A percentile compares a stretch with the other conserved stretches of the same genome.
Conservation (phyloP, 2,329 filamentous ascomycete genomes). For the Penicillium sp. region DNA sequence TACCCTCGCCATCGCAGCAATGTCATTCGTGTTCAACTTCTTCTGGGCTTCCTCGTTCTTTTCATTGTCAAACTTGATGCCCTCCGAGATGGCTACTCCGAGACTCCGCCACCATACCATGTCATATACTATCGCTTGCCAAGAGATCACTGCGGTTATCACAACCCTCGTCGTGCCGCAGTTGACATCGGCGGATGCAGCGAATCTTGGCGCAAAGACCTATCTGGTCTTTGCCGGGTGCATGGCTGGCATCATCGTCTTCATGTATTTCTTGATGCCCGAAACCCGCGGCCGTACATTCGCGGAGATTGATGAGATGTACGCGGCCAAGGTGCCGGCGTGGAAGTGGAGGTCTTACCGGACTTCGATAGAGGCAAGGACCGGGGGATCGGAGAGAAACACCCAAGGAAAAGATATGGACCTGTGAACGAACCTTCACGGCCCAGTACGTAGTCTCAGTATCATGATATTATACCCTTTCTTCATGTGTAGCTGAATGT, state of each 20-base stretch:
- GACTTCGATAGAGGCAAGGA: conserved; percentile 21
- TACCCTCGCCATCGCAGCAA: conserved; percentile 29
- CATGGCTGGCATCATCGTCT: conserved; percentile 30
- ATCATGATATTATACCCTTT: not conserved
- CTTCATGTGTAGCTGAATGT: not conserved
- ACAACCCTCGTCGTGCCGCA: conserved; percentile 41
- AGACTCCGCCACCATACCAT: conserved; percentile 39
- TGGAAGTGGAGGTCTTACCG: conserved; percentile 34
- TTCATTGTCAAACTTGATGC: conserved; percentile 35
- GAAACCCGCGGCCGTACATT: conserved; percentile 34
- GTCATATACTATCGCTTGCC: conserved; percentile 37
- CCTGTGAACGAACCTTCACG: not conserved
- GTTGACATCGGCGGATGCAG: conserved; percentile 34
- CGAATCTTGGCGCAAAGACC: conserved; percentile 33
- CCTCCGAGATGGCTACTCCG: conserved; percentile 38
- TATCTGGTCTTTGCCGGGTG: conserved; percentile 36
- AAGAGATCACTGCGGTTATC: conserved; percentile 38
- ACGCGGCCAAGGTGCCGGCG: conserved; percentile 30
- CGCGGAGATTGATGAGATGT: conserved; percentile 37
- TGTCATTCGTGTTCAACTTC: conserved; percentile 40
- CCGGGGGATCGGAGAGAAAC: conserved; percentile 3
- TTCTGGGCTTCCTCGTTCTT: conserved; percentile 40
- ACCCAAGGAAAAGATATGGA: not conserved
- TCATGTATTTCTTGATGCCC: conserved; percentile 30
- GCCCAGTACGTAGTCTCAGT: not conserved